Conservation (phyloP, 2,329 filamentous ascomycete species). For the Talaromyces islandicus region DNA sequence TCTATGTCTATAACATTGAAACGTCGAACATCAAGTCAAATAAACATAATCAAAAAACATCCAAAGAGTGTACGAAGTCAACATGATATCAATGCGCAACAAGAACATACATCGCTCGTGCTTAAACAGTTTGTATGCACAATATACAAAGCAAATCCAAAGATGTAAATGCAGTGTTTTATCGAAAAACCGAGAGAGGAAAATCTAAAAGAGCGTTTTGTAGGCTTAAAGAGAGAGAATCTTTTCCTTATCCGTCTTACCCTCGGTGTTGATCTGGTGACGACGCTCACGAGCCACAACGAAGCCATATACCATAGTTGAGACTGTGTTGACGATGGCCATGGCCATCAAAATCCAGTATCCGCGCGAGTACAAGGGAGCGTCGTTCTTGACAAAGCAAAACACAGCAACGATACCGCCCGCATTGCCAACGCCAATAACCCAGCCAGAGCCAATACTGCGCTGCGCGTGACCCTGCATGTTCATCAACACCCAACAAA, state of each 20-base stretch:
- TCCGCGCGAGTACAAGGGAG: slow-evolving; percentile 22
- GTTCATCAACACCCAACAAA: slow-evolving; percentile 40
- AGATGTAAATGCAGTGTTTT: neutral
- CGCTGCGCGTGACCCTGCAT: slow-evolving; percentile 28
- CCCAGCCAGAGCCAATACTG: slow-evolving; percentile 24
- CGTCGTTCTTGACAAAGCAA: slow-evolving; percentile 19
- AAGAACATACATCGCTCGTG: neutral
- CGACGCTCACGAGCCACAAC: slow-evolving; percentile 11
- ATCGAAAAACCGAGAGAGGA: too few relatives aligned
- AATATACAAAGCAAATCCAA: neutral
- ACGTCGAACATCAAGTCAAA: neutral
- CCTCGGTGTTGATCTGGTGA: neutral
- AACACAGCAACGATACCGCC: slow-evolving; percentile 28
- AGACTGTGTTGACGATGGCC: slow-evolving; percentile 11
- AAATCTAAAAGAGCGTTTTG: neutral
- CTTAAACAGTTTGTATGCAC: neutral
- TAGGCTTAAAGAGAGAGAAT: slow-evolving; percentile 2
- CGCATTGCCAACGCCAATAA: slow-evolving; percentile 26
- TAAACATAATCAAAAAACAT: neutral
- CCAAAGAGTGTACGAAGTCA: neutral
- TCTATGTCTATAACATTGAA: slow-evolving; percentile 1
- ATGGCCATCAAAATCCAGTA: slow-evolving; percentile 21
- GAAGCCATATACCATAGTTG: slow-evolving; percentile 11
- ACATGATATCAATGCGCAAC: neutral
- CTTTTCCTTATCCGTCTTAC: slow-evolving; percentile 7